phyloP scores from a whole-genome alignment of 2,329 filamentous ascomycete species.

The Chrysoporthe deuterocubensis region DNA sequence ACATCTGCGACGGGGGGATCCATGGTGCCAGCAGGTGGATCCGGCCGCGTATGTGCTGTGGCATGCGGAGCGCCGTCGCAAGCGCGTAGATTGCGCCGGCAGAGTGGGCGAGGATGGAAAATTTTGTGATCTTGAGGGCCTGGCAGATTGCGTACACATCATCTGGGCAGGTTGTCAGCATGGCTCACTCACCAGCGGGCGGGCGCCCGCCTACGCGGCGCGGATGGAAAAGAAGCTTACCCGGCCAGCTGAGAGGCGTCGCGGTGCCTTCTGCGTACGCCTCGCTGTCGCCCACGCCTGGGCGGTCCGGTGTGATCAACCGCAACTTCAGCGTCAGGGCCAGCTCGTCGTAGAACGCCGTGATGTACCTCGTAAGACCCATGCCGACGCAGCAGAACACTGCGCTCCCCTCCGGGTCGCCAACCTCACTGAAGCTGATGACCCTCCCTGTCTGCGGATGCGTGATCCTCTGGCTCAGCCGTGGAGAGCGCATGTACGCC shows the following conservation, averaged over 20 bases:
- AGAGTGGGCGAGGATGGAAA: constrained; percentile 94
- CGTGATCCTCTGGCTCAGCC: constrained; percentile 83
- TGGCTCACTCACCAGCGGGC: too few relatives aligned
- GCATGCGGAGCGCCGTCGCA: constrained; percentile 92
- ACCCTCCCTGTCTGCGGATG: constrained; percentile 84
- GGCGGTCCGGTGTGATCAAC: constrained; percentile 90
- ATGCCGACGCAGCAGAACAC: constrained; percentile 98
- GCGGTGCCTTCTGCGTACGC: constrained; percentile 79
- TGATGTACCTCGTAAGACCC: constrained; percentile 94
- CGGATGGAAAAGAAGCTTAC: constrained; percentile 52
- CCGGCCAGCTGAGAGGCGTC: constrained; percentile 91
- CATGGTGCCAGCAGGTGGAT: constrained; percentile 94
- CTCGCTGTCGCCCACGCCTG: constrained; percentile 91
- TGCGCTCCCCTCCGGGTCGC: constrained; percentile 86
- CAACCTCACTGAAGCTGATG: constrained; percentile 96
- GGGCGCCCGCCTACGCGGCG: constrained; percentile 4
- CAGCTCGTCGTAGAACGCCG: constrained; percentile 95
- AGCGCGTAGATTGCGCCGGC: constrained; percentile 98
- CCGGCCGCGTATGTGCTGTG: constrained; percentile 90
- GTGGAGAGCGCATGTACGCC: constrained; percentile 79
- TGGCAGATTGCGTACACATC: constrained; percentile 96
- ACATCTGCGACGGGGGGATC: constrained; percentile 96
- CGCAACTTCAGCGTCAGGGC: constrained; percentile 85
- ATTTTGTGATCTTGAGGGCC: constrained; percentile 88
- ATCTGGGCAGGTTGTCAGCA: constrained; percentile 47